phyloP scores from a whole-genome alignment of 139 green algal genomes.

The Protoeuglena noctilucae region DNA sequence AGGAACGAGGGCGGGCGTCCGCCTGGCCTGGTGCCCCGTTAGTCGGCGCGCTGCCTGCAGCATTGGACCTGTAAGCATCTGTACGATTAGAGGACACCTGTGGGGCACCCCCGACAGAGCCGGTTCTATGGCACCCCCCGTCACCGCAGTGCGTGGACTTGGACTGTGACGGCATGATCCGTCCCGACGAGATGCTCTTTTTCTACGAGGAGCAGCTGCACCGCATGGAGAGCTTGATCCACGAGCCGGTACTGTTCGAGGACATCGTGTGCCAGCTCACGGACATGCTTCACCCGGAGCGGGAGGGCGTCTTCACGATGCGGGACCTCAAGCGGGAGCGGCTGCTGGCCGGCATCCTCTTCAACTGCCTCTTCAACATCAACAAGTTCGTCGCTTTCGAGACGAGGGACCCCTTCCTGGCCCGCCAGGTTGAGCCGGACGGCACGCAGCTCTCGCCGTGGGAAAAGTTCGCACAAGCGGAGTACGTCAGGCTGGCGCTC shows the following conservation, averaged over 20 bases:
- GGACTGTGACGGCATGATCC: constrained; percentile 74
- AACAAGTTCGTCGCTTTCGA: constrained; percentile 98
- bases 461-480: constrained; percentile 63
- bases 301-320: constrained; percentile 46
- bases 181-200: constrained; percentile 64
- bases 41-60: too few relatives aligned
- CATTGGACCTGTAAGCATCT: too few relatives aligned
- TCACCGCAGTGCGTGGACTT: constrained; percentile 80
- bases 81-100: too few relatives aligned
- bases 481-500: constrained; percentile 73
- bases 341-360: constrained; percentile 65
- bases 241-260: constrained; percentile 69
- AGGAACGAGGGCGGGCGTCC: too few relatives aligned
- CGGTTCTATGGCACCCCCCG: too few relatives aligned
- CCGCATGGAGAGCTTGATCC: constrained; percentile 82
- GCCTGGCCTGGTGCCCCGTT: too few relatives aligned
- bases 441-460: constrained; percentile 38
- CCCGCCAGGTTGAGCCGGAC: constrained; percentile 35
- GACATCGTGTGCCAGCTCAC: constrained; percentile 89
- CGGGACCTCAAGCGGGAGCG: constrained; percentile 61
- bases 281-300: constrained; percentile 82
- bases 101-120: too few relatives aligned
- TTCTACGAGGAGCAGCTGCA: constrained; percentile 99
- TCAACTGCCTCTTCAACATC: constrained; percentile 98
- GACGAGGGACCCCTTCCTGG: constrained; percentile 72